phyloP scores from a whole-genome alignment of 768 basidiomycete species.

The Leucocoprinus sp. region DNA sequence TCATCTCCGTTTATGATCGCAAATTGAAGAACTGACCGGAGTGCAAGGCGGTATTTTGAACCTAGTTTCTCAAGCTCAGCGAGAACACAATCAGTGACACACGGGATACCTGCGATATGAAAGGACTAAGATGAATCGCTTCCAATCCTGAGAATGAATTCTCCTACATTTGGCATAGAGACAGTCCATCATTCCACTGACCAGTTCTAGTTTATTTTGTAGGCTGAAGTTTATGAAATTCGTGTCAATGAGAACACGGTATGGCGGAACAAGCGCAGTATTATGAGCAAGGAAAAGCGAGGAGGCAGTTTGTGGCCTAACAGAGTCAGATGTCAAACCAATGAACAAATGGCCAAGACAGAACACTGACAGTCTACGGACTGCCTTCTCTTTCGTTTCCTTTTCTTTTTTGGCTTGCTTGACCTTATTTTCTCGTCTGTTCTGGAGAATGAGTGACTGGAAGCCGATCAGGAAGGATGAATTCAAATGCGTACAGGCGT shows the following conservation, averaged over 20 bases:
- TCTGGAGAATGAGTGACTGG: slow-evolving; percentile 9
- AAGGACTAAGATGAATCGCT: slow-evolving; percentile 4
- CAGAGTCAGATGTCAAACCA: background rate
- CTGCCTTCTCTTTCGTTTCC: slow-evolving; percentile 69
- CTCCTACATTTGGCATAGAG: slow-evolving; percentile 88
- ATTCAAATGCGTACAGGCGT: slow-evolving; percentile 50
- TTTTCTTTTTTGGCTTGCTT: slow-evolving; percentile 85
- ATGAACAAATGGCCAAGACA: background rate
- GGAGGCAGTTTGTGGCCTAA: slow-evolving; percentile 78
- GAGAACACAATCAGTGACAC: slow-evolving; percentile 99
- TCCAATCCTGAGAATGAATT: background rate
- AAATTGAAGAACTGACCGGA: slow-evolving; percentile 53
- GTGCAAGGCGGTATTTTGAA: slow-evolving; percentile 87
- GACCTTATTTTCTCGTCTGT: slow-evolving; percentile 86
- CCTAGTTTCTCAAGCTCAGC: slow-evolving; percentile 98
- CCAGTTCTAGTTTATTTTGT: slow-evolving; percentile 94
- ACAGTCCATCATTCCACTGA: slow-evolving; percentile 99
- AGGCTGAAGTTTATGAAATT: slow-evolving; percentile 99
- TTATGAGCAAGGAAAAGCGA: slow-evolving; percentile 95
- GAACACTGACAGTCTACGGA: slow-evolving; percentile 65
- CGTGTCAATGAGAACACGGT: slow-evolving; percentile 95
- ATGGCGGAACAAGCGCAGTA: slow-evolving; percentile 91
- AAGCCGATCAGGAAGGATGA: slow-evolving; percentile 1
- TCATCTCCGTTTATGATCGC: slow-evolving; percentile 3
- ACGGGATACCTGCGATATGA: slow-evolving; percentile 73